These are phyloP conservation scores for Artemisia argyi DNA, from an alignment of 129 eudicot species.

Conservation along the genomic window DNA sequence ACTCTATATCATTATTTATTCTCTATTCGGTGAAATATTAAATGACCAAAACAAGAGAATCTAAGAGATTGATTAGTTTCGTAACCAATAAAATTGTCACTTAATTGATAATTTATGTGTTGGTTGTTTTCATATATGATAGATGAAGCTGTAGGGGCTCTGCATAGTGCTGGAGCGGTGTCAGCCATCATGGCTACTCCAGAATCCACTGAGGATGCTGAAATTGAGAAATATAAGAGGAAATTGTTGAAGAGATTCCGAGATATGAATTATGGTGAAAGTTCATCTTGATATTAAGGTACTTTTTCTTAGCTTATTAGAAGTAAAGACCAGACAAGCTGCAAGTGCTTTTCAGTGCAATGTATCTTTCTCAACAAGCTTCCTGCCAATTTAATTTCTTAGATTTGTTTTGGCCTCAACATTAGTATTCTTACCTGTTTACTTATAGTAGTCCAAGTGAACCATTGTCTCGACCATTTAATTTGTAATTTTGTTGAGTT, in stretches of 20 bases:
- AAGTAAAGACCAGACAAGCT: background rate
- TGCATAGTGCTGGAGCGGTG: conserved; percentile 72
- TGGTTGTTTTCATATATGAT: conserved; percentile 10
- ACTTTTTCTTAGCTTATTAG: background rate
- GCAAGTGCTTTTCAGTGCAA: background rate
- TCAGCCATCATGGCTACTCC: conserved; percentile 67
- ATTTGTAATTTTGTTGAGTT: no score
- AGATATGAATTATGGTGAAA: conserved; percentile 38
- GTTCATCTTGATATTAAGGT: conserved; percentile 7
- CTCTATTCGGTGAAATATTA: background rate
- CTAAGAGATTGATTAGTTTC: background rate
- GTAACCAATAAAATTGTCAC: background rate
- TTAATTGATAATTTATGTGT: background rate
- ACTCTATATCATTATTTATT: background rate
- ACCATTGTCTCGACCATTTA: no score
- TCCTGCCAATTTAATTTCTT: background rate
- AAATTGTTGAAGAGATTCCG: conserved; percentile 64
- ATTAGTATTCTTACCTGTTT: background rate
- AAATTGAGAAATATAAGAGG: conserved; percentile 53
- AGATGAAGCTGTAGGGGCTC: conserved; percentile 75
- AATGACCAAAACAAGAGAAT: background rate
- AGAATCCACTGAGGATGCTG: conserved; percentile 51
- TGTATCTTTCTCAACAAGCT: conserved; percentile 11
- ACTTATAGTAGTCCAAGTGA: no score
- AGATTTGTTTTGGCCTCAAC: background rate